These are phyloP conservation scores for Knoxdaviesia capensis DNA, from an alignment of 2,329 filamentous ascomycete species.

Conservation along the genomic window DNA sequence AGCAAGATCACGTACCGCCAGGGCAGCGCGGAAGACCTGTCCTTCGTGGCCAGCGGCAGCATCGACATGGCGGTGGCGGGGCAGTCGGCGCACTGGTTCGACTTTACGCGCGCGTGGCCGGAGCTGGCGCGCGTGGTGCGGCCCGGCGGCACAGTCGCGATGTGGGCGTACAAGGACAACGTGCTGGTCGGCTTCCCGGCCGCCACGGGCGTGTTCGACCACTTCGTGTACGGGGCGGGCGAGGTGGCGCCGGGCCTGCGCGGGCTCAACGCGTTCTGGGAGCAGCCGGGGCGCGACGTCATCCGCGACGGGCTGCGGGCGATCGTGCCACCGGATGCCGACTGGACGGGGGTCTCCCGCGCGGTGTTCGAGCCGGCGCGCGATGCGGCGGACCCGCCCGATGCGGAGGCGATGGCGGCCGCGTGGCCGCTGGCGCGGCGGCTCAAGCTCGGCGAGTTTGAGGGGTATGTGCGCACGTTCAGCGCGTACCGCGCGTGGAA, in stretches of 20 bases:
- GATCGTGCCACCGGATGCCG: slow-evolving; percentile 26
- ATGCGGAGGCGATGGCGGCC: slow-evolving; percentile 8
- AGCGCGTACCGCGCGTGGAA: slow-evolving; percentile 39
- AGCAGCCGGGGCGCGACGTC: slow-evolving; percentile 35
- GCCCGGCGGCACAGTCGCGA: slow-evolving; percentile 36
- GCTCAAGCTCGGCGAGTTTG: slow-evolving; percentile 34
- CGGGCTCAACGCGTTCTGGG: slow-evolving; percentile 38
- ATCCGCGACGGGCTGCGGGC: slow-evolving; percentile 28
- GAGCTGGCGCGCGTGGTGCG: slow-evolving; percentile 32
- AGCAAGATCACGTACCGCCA: slow-evolving; percentile 26
- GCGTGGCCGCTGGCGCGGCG: slow-evolving; percentile 28
- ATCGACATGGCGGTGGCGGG: slow-evolving; percentile 30
- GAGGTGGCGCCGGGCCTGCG: slow-evolving; percentile 22
- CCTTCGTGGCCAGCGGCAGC: slow-evolving; percentile 23
- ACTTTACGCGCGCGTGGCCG: slow-evolving; percentile 32
- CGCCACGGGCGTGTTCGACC: slow-evolving; percentile 31
- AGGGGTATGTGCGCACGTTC: slow-evolving; percentile 41
- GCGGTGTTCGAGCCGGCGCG: slow-evolving; percentile 37
- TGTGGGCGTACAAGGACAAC: slow-evolving; percentile 48
- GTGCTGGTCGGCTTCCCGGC: slow-evolving; percentile 30
- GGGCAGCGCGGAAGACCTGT: slow-evolving; percentile 31
- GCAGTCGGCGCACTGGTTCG: slow-evolving; percentile 49
- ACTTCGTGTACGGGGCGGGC: slow-evolving; percentile 31
- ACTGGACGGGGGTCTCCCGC: slow-evolving; percentile 31
- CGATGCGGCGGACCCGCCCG: slow-evolving; percentile 12